These are phyloP conservation scores for Neurospora tetrasperma DNA, from an alignment of 495 filamentous ascomycete genomes.

Conservation along the genomic window DNA sequence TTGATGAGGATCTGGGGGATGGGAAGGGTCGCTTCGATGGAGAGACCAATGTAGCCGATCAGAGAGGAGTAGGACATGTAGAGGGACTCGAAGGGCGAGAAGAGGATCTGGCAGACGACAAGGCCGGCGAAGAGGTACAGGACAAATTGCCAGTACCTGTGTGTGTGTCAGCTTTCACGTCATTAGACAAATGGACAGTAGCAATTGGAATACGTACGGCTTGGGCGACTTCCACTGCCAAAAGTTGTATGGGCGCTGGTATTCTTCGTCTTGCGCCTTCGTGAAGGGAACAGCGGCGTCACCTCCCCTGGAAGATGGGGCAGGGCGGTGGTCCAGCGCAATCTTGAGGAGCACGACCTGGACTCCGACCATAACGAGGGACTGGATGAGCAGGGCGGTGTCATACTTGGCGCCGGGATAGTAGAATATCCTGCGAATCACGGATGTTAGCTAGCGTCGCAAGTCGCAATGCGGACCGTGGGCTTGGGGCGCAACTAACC, in stretches of 20 bases:
- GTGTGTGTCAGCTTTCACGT: slow-evolving; percentile 2
- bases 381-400: slow-evolving; percentile 68
- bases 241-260: slow-evolving; percentile 70
- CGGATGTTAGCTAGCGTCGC: slow-evolving; percentile 9
- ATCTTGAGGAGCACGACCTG: slow-evolving; percentile 81
- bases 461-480: background rate
- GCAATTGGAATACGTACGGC: slow-evolving; percentile 44
- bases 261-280: slow-evolving; percentile 41
- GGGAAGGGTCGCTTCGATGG: slow-evolving; percentile 81
- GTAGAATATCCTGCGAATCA: slow-evolving; percentile 64
- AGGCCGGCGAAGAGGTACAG: slow-evolving; percentile 57
- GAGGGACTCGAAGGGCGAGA: slow-evolving; percentile 48
- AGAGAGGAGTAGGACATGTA: slow-evolving; percentile 57
- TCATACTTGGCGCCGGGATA: slow-evolving; percentile 87
- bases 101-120: slow-evolving; percentile 57
- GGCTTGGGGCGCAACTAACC: slow-evolving; percentile 41
- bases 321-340: slow-evolving; percentile 78
- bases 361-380: slow-evolving; percentile 74
- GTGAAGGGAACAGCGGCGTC: slow-evolving; percentile 45
- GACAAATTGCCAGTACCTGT: slow-evolving; percentile 82
- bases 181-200: background rate
- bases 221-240: slow-evolving; percentile 84
- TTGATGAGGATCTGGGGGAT: slow-evolving; percentile 84
- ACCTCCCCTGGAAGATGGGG: slow-evolving; percentile 45
- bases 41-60: slow-evolving; percentile 75